Evolutionary conservation across 352 stramenopile species (phyloP).

Genomic region (Pythium pectinolyticum): DNA sequence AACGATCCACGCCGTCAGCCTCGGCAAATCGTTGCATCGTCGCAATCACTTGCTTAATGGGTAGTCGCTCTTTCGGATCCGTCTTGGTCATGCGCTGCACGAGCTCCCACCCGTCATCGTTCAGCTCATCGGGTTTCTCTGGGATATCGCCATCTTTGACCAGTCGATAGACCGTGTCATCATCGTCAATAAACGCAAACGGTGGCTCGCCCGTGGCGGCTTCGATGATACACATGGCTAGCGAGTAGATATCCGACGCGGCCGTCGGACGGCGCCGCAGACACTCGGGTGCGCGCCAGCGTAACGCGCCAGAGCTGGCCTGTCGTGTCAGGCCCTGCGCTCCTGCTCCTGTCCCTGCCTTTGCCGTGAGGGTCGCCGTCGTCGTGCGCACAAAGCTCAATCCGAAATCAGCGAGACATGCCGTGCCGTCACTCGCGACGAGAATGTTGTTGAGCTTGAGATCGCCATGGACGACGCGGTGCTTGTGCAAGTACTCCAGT

Average conservation of each 20-base stretch:
- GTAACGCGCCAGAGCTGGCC: too few relatives aligned
- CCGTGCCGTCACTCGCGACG: conserved; percentile 24
- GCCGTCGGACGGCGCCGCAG: conserved; percentile 10
- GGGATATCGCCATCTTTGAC: conserved; percentile 24
- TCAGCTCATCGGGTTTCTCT: conserved; percentile 9
- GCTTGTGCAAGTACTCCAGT: conserved; percentile 51
- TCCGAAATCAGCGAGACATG: conserved; percentile 33
- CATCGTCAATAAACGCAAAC: conserved; percentile 18
- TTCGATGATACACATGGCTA: conserved; percentile 52
- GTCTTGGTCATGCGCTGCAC: conserved; percentile 23
- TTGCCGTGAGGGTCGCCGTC: not conserved
- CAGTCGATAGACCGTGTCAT: conserved; percentile 14
- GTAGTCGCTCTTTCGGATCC: conserved; percentile 15
- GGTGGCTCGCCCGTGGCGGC: conserved; percentile 17
- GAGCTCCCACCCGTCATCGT: conserved; percentile 24
- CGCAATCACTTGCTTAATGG: not conserved
- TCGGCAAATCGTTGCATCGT: not conserved
- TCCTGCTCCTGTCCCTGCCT: not conserved
- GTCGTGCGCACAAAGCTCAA: conserved; percentile 11
- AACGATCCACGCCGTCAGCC: too few relatives aligned
- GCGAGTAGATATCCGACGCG: conserved; percentile 38
- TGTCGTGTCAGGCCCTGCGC: too few relatives aligned
- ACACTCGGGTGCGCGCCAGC: conserved; percentile 36
- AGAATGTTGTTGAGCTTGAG: conserved; percentile 54
- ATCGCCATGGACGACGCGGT: conserved; percentile 47